phyloP scores from a whole-genome alignment of 768 basidiomycete genomes.

The Austroboletus festivus region DNA sequence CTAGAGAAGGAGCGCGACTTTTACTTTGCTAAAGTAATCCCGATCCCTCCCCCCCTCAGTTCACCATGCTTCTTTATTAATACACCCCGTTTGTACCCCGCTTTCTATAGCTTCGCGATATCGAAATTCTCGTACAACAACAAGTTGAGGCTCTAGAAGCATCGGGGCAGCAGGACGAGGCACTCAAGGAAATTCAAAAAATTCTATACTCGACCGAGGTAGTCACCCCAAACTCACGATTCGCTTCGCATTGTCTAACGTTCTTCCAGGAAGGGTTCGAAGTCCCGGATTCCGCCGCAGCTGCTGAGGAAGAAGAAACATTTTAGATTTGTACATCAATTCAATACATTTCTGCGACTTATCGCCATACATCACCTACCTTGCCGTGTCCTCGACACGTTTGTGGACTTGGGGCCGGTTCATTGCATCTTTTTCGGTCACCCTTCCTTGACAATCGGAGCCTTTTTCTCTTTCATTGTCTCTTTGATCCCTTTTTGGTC shows the following conservation, averaged over 20 bases:
- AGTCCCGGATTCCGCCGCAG: slow-evolving; percentile 62
- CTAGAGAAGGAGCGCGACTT: slow-evolving; percentile 98
- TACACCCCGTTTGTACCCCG: neutral
- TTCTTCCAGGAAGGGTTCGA: slow-evolving; percentile 81
- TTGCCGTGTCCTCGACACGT: slow-evolving; percentile 13
- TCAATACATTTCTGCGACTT: slow-evolving; percentile 7
- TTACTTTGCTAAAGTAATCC: slow-evolving; percentile 95
- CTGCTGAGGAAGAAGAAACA: slow-evolving; percentile 79
- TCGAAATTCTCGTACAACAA: slow-evolving; percentile 89
- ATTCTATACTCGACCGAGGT: slow-evolving; percentile 97
- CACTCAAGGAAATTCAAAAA: slow-evolving; percentile 78
- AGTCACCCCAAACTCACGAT: slow-evolving; percentile 19
- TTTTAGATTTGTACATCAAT: slow-evolving; percentile 41
- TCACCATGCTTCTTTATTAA: slow-evolving; percentile 2
- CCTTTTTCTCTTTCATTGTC: neutral
- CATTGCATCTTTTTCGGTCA: slow-evolving; percentile 11
- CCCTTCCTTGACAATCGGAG: slow-evolving; percentile 11
- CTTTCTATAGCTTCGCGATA: slow-evolving; percentile 77
- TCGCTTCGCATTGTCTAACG: slow-evolving; percentile 7
- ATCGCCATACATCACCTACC: slow-evolving; percentile 2
- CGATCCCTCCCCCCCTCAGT: slow-evolving; percentile 20
- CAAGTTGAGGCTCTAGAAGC: slow-evolving; percentile 63
- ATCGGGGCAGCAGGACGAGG: slow-evolving; percentile 54
- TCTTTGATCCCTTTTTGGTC: neutral
- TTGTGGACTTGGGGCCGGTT: slow-evolving; percentile 13